Conservation (phyloP, 495 filamentous ascomycete species). For the Xylaria castorea region DNA sequence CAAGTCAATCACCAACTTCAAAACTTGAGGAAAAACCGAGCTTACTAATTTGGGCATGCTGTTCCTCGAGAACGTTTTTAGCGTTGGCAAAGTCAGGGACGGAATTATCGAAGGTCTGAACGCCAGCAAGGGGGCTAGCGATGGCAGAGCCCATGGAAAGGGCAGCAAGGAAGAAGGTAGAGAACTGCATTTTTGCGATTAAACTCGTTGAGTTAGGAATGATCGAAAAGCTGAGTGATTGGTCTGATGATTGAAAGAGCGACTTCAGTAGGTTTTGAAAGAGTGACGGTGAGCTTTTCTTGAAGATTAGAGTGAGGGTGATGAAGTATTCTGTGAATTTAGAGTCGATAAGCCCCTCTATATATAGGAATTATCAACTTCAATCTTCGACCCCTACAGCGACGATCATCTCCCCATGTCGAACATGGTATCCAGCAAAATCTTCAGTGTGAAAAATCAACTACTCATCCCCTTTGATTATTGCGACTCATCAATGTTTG, state of each 20-base stretch:
- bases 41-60: conserved; percentile 32
- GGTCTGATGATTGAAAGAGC: conserved; percentile 7
- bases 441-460: background rate
- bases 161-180: conserved; percentile 37
- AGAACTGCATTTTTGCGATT: conserved; percentile 39
- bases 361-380: conserved; percentile 9
- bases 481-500: background rate
- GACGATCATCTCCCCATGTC: background rate
- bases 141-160: conserved; percentile 42
- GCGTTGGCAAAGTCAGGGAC: conserved; percentile 24
- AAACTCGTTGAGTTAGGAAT: conserved; percentile 19
- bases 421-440: too few species aligned
- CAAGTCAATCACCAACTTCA: background rate
- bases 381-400: background rate
- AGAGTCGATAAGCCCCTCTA: background rate
- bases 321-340: background rate
- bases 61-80: conserved; percentile 26
- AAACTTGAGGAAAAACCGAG: background rate
- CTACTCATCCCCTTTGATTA: background rate
- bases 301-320: background rate
- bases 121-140: conserved; percentile 29
- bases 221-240: background rate
- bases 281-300: conserved; percentile 14
- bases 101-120: conserved; percentile 26
- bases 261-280: conserved; percentile 28